Evolutionary conservation across 345 rosid genomes (phyloP).

Genomic region (Durio zibethinus): DNA sequence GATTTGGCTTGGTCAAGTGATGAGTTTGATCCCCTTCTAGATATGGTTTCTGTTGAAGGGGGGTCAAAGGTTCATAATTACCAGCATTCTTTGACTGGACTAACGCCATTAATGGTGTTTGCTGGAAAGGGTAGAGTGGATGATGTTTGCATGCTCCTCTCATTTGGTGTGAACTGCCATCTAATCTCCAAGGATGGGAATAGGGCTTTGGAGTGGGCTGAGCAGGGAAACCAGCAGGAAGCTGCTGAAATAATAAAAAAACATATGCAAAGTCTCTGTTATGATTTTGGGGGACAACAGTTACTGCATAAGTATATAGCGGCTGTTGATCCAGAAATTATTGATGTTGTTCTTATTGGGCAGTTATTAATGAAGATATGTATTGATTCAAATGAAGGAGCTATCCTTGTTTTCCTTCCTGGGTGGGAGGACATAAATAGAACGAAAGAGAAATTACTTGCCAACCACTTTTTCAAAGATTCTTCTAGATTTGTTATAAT

Average conservation of each 20-base stretch:
- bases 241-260: conserved; percentile 56
- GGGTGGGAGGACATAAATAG: conserved; percentile 96
- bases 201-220: conserved; percentile 70
- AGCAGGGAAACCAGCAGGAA: conserved; percentile 61
- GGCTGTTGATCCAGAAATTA: conserved; percentile 51
- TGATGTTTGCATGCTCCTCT: conserved; percentile 84
- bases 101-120: conserved; percentile 85
- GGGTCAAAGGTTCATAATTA: conserved; percentile 53
- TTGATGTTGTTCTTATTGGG: conserved; percentile 78
- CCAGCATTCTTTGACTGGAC: conserved; percentile 66
- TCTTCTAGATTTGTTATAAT: conserved; percentile 59
- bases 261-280: conserved; percentile 36
- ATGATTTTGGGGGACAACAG: conserved; percentile 41
- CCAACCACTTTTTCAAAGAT: conserved; percentile 51
- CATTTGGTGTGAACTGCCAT: conserved; percentile 64
- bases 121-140: conserved; percentile 81
- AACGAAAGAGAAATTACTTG: conserved; percentile 56
- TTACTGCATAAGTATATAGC: conserved; percentile 69
- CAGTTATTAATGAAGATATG: conserved; percentile 69
- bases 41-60: conserved; percentile 62
- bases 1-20: conserved; percentile 73
- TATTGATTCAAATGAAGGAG: conserved; percentile 66
- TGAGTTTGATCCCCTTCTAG: conserved; percentile 75
- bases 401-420: conserved; percentile 91
- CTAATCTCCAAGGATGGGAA: conserved; percentile 54